phyloP scores from a whole-genome alignment of 106 monocot species.

The Amphibolis antarctica region DNA sequence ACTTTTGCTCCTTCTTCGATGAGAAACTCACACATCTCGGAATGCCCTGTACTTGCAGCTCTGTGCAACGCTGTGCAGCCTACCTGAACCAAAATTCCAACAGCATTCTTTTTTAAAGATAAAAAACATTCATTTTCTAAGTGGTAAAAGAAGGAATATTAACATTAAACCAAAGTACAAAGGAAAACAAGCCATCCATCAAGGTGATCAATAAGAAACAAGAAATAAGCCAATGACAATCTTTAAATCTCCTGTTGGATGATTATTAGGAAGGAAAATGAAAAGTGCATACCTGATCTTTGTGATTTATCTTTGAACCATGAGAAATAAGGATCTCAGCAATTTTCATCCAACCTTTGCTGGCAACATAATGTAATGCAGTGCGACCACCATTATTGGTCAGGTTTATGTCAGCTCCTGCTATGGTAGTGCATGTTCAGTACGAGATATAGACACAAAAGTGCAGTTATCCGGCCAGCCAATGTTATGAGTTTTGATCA shows the following conservation, averaged over 20 bases:
- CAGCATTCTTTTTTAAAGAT: too few species aligned
- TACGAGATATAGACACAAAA: not conserved
- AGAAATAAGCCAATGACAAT: not conserved
- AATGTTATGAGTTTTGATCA: not conserved
- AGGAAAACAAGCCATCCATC: too few species aligned
- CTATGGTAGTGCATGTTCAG: not conserved
- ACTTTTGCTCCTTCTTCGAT: conserved; percentile 92
- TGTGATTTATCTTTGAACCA: conserved; percentile 74
- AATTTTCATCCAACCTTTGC: conserved; percentile 79
- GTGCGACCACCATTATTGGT: conserved; percentile 73
- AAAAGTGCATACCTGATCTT: conserved; percentile 51
- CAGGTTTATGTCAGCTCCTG: conserved; percentile 72
- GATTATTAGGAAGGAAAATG: not conserved
- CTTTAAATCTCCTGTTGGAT: not conserved
- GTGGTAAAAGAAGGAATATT: too few species aligned
- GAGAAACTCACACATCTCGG: conserved; percentile 77
- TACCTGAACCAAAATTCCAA: too few species aligned
- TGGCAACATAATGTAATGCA: conserved; percentile 96
- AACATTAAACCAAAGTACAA: too few species aligned
- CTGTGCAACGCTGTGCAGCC: conserved; percentile 92
- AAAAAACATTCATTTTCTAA: too few species aligned
- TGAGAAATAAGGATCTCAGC: conserved; percentile 66
- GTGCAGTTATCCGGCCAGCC: not conserved
- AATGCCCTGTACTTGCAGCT: conserved; percentile 76
- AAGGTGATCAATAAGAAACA: too few species aligned